phyloP scores from a whole-genome alignment of 208 protist species.

The Wallacemonas sp. region DNA sequence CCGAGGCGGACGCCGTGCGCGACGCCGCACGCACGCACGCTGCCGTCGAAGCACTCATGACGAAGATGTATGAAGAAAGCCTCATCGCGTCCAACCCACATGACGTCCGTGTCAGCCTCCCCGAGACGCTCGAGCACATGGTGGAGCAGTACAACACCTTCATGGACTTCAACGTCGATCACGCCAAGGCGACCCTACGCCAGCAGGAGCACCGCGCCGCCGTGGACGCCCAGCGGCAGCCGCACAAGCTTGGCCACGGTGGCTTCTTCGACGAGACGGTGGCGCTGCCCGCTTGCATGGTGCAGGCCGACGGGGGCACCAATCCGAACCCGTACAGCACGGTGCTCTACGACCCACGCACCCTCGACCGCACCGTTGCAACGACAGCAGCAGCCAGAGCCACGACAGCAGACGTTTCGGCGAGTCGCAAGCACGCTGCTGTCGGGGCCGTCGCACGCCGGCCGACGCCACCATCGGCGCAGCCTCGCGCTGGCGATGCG shows the following conservation, averaged over 20 bases:
- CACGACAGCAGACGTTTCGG: neutral
- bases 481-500: neutral
- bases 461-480: too few relatives aligned
- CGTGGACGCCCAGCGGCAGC: constrained; percentile 19
- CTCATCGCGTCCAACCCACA: constrained; percentile 38
- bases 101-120: constrained; percentile 21
- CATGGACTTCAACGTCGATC: constrained; percentile 41
- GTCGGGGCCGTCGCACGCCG: too few relatives aligned
- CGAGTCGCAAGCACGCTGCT: too few relatives aligned
- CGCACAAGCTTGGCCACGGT: constrained; percentile 5
- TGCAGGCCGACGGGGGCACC: neutral
- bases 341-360: constrained; percentile 2
- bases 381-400: neutral
- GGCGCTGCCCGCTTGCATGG: constrained; percentile 34
- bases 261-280: constrained; percentile 51
- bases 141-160: constrained; percentile 62
- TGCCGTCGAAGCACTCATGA: constrained; percentile 40
- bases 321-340: constrained; percentile 10
- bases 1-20: constrained; percentile 40
- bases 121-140: constrained; percentile 46
- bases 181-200: constrained; percentile 33
- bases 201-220: constrained; percentile 20
- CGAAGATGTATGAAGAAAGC: constrained; percentile 58
- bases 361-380: neutral
- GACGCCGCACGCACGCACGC: constrained; percentile 23